Conservation (phyloP, 2,329 filamentous ascomycete species). For the Xylaria sp. region DNA sequence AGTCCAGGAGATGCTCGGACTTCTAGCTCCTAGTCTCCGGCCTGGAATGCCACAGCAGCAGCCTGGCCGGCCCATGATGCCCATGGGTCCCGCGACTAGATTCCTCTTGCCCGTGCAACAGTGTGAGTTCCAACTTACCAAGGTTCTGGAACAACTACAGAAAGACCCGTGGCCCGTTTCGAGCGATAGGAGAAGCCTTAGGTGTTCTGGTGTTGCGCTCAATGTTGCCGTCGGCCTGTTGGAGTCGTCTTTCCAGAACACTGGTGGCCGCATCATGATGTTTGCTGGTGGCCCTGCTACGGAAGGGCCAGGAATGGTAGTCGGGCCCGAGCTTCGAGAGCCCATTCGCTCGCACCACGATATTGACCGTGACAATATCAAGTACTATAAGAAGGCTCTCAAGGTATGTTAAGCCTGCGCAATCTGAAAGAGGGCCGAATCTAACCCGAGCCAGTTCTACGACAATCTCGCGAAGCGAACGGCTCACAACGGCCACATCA, state of each 20-base stretch:
- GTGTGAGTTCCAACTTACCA: slow-evolving; percentile 95
- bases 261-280: slow-evolving; percentile 92
- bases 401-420: slow-evolving; percentile 53
- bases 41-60: slow-evolving; percentile 68
- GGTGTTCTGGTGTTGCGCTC: slow-evolving; percentile 93
- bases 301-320: slow-evolving; percentile 93
- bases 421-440: background rate
- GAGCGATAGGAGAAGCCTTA: slow-evolving; percentile 81
- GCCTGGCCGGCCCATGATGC: slow-evolving; percentile 66
- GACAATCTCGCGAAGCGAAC: slow-evolving; percentile 89
- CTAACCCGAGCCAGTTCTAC: slow-evolving; percentile 64
- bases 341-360: slow-evolving; percentile 98
- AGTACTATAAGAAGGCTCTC: slow-evolving; percentile 98
- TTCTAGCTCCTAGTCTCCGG: slow-evolving; percentile 66
- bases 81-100: slow-evolving; percentile 75
- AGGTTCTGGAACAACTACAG: slow-evolving; percentile 89
- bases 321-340: slow-evolving; percentile 90
- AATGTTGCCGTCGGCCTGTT: slow-evolving; percentile 90
- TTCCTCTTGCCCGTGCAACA: slow-evolving; percentile 93
- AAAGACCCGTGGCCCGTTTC: slow-evolving; percentile 97
- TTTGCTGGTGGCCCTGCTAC: slow-evolving; percentile 94
- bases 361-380: slow-evolving; percentile 97
- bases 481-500: slow-evolving; percentile 92
- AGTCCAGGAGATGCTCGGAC: slow-evolving; percentile 97
- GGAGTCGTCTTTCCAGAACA: slow-evolving; percentile 92